These are phyloP conservation scores for Colletotrichum ledebouriae DNA, from an alignment of 2,329 filamentous ascomycete species.

Conservation along the genomic window DNA sequence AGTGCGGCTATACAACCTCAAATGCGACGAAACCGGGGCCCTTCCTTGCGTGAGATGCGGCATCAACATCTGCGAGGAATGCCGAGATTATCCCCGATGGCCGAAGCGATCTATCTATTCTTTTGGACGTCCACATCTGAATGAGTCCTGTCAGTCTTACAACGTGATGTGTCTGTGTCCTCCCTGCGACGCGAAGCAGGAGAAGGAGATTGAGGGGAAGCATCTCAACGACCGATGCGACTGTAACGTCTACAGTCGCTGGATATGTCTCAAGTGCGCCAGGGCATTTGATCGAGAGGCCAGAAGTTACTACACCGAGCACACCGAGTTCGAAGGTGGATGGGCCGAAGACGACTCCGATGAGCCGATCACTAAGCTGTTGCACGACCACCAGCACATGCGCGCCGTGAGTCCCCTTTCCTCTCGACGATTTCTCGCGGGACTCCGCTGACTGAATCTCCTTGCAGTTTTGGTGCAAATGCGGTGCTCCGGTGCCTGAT, in stretches of 20 bases:
- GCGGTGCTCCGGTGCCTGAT: slow-evolving; percentile 21
- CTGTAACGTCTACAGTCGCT: slow-evolving; percentile 37
- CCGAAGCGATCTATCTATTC: background rate
- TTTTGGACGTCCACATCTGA: slow-evolving; percentile 34
- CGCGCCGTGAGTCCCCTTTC: slow-evolving; percentile 4
- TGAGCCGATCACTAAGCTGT: background rate
- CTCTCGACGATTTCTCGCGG: too few species aligned
- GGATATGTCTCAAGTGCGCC: slow-evolving; percentile 33
- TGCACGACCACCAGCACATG: slow-evolving; percentile 1
- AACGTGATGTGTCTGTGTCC: slow-evolving; percentile 40
- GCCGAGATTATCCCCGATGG: slow-evolving; percentile 28
- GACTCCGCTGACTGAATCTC: background rate
- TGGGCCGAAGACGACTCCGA: background rate
- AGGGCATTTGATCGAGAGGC: background rate
- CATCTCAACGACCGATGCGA: slow-evolving; percentile 36
- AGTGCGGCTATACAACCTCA: slow-evolving; percentile 30
- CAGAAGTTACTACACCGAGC: slow-evolving; percentile 5
- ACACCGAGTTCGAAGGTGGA: slow-evolving; percentile 14
- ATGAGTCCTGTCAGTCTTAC: background rate
- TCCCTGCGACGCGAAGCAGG: slow-evolving; percentile 25
- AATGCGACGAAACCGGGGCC: slow-evolving; percentile 25
- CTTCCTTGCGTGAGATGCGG: slow-evolving; percentile 23
- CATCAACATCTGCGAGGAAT: slow-evolving; percentile 40
- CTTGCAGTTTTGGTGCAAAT: slow-evolving; percentile 38
- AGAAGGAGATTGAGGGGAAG: slow-evolving; percentile 15